Evolutionary conservation across 2,329 filamentous ascomycete species (phyloP), one percentile per base, ranked within the genome.

Genomic region (Ophiostoma angusticollis): DNA sequence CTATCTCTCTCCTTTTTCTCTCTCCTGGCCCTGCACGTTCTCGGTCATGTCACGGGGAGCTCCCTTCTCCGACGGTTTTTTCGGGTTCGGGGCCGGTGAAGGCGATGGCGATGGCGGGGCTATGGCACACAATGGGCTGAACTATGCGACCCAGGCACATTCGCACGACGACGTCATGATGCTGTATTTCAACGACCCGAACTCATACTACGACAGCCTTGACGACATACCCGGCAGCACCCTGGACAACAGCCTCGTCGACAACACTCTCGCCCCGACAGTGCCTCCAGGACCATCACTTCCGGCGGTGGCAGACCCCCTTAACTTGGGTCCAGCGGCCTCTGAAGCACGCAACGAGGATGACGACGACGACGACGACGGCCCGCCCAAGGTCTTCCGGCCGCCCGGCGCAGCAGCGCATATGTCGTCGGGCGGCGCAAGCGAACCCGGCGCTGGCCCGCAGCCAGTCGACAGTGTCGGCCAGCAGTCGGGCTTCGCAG

Each of bases 161-260:
- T 23, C 30, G 14, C 31, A 36, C 9, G 36, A 43, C 27, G 50
- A 56, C 45, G 58, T 63, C 46, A 54, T 67, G 36, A 66, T 70
- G 58, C 52, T 57, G 18, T 50, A 66, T 21, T 53, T 70, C 39
- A 61, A 69, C 39, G 58, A 58, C 43, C 53, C 55, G 56, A 64
- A 51, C 53, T 67, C 37, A 2, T 41, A 43, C 21, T 37, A 47
- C 16, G 41, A 47, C 24, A 49, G 50, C 28, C 37, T 42, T 24
- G 48, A 39, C 24, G 40, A 49, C 22, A 34, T 38, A 2, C 17
- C 21, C n/a, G n/a, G n/a, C 4, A 22, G 14, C 9, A 13, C 11
- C 9, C 11, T 35, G 6, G n/a, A 27, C 25, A 17, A 3, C 37
- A 25, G 16, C 22, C 13, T 16, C 24, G 21, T 16, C 17, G 34